Percentiles rank a stretch among this genome's conserved stretches.
phyloP scores from a whole-genome alignment of 2,329 filamentous ascomycete species.

The Pseudocercospora fuligena region DNA sequence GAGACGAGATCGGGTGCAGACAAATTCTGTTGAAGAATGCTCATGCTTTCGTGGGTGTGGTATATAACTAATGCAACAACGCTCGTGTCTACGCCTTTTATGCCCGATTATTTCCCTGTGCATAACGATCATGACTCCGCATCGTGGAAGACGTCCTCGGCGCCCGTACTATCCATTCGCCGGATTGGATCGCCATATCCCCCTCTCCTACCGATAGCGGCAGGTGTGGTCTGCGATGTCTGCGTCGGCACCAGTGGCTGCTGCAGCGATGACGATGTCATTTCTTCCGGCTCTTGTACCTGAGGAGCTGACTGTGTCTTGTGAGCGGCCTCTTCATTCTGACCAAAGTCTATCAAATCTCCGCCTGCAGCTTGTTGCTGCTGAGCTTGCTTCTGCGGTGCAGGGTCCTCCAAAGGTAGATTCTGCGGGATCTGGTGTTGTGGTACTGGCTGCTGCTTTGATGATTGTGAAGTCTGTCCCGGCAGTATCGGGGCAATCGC shows the following conservation, averaged over 20 bases:
- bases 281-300: constrained; percentile 18
- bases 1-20: not conserved
- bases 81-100: not conserved
- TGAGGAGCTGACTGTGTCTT: constrained; percentile 15
- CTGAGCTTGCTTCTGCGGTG: constrained; percentile 12
- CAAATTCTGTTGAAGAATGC: constrained; percentile 20
- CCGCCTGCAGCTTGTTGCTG: constrained; percentile 32
- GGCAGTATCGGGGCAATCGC: constrained; percentile 82
- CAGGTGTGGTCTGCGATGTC: constrained; percentile 21
- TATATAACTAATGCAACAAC: constrained; percentile 8
- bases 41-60: constrained; percentile 14
- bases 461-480: constrained; percentile 60
- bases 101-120: not conserved
- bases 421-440: constrained; percentile 13
- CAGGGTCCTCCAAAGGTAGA: not conserved
- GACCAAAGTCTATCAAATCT: constrained; percentile 65
- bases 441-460: constrained; percentile 9
- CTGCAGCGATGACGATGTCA: constrained; percentile 17
- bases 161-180: constrained; percentile 47
- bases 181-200: constrained; percentile 30
- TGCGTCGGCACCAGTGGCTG: constrained; percentile 22
- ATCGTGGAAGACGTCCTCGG: constrained; percentile 55
- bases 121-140: constrained; percentile 43
- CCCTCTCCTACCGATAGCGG: constrained; percentile 25
- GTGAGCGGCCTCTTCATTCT: constrained; percentile 43